These are phyloP conservation scores for Aspergillus latus DNA, from an alignment of 2,329 filamentous ascomycete genomes.

Conservation along the genomic window DNA sequence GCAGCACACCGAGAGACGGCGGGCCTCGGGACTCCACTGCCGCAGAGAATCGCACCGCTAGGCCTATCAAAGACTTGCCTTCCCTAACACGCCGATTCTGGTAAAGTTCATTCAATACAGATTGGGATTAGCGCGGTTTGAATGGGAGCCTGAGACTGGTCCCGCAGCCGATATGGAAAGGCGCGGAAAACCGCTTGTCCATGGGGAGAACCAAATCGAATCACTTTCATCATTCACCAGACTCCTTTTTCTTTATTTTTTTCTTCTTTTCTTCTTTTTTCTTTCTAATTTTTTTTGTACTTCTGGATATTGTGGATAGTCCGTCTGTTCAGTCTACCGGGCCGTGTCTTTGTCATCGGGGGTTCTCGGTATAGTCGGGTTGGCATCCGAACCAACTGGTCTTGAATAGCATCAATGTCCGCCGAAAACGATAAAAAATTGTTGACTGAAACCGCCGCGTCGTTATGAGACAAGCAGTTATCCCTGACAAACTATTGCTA, in stretches of 20 bases:
- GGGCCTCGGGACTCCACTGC: slow-evolving; percentile 14
- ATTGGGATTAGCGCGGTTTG: slow-evolving; percentile 4
- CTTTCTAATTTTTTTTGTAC: not conserved
- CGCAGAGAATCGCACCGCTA: slow-evolving; percentile 9
- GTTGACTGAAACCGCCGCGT: not conserved
- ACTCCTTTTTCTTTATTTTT: not conserved
- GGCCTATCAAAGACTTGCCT: slow-evolving; percentile 14
- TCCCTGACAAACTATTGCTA: not conserved
- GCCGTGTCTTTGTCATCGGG: not conserved
- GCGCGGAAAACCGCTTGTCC: slow-evolving; percentile 7
- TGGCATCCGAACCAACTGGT: slow-evolving; percentile 1
- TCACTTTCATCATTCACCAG: not conserved
- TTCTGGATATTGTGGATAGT: not conserved
- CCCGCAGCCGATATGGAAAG: slow-evolving; percentile 7
- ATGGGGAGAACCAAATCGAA: slow-evolving; percentile 1
- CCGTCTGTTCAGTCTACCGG: not conserved
- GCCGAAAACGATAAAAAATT: not conserved
- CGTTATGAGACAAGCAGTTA: slow-evolving; percentile 10
- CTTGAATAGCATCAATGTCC: not conserved
- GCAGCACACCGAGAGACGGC: slow-evolving; percentile 15
- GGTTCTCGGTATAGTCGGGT: not conserved
- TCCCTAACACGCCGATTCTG: slow-evolving; percentile 13
- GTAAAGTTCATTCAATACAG: slow-evolving; percentile 8
- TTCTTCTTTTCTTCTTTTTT: not conserved
- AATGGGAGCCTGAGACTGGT: not conserved